Conservation (phyloP, 192 early-diverging fungal genomes). For the Oehlia diaphana region DNA sequence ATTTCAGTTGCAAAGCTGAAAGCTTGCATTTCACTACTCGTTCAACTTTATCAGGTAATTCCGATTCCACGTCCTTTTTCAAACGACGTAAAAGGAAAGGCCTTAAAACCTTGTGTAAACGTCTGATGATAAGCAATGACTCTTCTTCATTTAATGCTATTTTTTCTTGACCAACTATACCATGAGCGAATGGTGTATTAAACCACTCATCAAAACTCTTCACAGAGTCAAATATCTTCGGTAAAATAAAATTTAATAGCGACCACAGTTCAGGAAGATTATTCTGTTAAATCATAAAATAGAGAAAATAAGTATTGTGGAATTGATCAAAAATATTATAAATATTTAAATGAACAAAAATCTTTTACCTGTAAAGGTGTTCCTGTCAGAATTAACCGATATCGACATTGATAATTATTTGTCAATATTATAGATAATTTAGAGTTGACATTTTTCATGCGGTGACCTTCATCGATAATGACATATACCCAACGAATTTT, state of each 20-base stretch:
- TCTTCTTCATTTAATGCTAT: conserved; percentile 99
- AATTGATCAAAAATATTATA: background rate
- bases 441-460: conserved; percentile 95
- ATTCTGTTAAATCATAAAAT: conserved; percentile 57
- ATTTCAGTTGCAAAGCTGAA: conserved; percentile 78
- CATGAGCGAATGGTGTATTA: conserved; percentile 87
- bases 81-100: conserved; percentile 95
- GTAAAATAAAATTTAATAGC: conserved; percentile 93
- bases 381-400: conserved; percentile 94
- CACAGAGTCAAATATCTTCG: conserved; percentile 94
- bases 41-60: conserved; percentile 97
- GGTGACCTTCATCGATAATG: conserved; percentile 99
- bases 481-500: conserved; percentile 97
- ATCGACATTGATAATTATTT: conserved; percentile 86
- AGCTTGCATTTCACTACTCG: conserved; percentile 89
- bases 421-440: conserved; percentile 85
- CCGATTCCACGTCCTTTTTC: conserved; percentile 98
- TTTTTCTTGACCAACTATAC: conserved; percentile 79
- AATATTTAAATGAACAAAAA: no score
- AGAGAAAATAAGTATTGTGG: background rate
- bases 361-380: conserved; percentile 86
- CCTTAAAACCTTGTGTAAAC: conserved; percentile 93
- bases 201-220: conserved; percentile 99
- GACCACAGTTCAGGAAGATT: conserved; percentile 98
- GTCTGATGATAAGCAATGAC: conserved; percentile 90